Base-by-base conservation (phyloP, 352 stramenopile species). In the Phytophthora pluvialis region DNA sequence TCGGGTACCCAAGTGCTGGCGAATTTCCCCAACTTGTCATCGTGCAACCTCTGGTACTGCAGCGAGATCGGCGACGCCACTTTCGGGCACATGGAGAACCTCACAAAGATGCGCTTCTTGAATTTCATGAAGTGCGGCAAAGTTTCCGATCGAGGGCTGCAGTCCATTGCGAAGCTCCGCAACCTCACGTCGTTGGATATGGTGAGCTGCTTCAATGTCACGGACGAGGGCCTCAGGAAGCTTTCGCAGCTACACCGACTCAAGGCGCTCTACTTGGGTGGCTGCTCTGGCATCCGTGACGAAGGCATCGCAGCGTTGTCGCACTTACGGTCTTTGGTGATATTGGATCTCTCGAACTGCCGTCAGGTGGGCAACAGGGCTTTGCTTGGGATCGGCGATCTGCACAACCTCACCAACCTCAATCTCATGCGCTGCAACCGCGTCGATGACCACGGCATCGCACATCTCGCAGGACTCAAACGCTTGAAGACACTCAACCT, bases 61-160 rank as follows among this genome's bases (percentile, higher is more conserved):
- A 91, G 80, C 52, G 85, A 92, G 67, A 82, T 94, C n/a, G 68
- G 70, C 9, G 81, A 89, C 50, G 54, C 62, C 4, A 91, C 86
- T 25, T 87, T 94, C 18, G 55, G 35, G 21, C 71, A 91, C 56
- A 72, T 94, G 46, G 63, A 80, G 36, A 38, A 55, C 18, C 70
- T 90, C 2, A 65, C 57, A 7, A 85, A 86, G 38, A 80, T 91
- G 73, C 78, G 77, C 11, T 90, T 89, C 47, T 39, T 94, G n/a
- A 94, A 94, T 51, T 70, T 78, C 8, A 94, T 94, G 85, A 94
- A 94, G 47, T 91, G 83, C 47, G 80, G 81, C 55, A 91, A 89
- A 67, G 58, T 91, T 32, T 90, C 81, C 3, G 71, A 94, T 63
- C 47, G 26, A 6, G 81, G 73, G 10, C 46, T 92, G 11, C 26